Evolutionary conservation across 805 yeast genomes (phyloP), one percentile per base, ranked within the genome.

Genomic region (Cyberlindnera mississippiensis): DNA sequence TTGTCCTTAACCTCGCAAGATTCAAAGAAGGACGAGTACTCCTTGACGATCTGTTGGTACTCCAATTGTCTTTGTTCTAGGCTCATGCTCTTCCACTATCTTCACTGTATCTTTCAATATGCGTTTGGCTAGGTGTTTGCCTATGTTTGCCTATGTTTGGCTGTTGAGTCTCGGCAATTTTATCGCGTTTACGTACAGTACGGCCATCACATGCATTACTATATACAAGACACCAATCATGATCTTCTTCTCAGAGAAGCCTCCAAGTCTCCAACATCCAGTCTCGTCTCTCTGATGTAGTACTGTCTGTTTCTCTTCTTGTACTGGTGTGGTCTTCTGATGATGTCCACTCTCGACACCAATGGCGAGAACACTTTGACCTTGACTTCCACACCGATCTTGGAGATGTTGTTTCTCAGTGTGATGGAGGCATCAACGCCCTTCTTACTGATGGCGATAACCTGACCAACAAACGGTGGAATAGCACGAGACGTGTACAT

Each of bases 281-380:
- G 67, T 58, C 78, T 80, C 38, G 82, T 72, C 63, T 76, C 83
- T 68, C 96, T 84, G 59, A 93, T 84, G 66, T 87, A 93, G 73
- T 83, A 90, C 55, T 88, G 91, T 72, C 87, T 91, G 66, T 80
- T 78, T 76, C 96, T 80, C 48, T 74, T 71, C 71, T 84, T 78
- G 64, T 87, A 81, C 57, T 75, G 76, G 49, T 67, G 63, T 29
- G 95, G 91, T 63, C 82, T 82, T 63, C 85, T 75, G 48, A 91
- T 63, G 30, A 89, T 63, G 64, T 90, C 97, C 40, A 91, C 72
- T 62, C 82, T 77, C 48, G 80, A 76, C 42, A 93, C 73, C 41
- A 78, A 70, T 7, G 97, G 96, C 48, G 83, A 84, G 69, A 73
- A 91, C 19, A 91, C 65, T 22, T 91, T 90, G 36, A 89, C 77